A percentile compares a stretch with the other conserved stretches of the same genome.
These are phyloP conservation scores for Barnettozyma botsteinii DNA, from an alignment of 805 yeast genomes.

Conservation along the genomic window DNA sequence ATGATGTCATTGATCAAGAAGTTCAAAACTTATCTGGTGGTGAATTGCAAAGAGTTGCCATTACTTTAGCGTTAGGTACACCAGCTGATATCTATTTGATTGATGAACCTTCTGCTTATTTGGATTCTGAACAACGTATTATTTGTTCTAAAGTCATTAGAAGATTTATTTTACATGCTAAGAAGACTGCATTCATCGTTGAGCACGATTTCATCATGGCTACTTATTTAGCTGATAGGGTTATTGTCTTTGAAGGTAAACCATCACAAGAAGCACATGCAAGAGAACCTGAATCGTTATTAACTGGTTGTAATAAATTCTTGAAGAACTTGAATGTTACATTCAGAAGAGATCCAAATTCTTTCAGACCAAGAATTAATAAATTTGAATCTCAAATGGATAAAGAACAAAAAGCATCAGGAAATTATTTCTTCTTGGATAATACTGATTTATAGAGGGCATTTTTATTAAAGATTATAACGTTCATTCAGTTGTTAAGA, in stretches of 20 bases:
- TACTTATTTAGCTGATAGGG: slow-evolving; percentile 97
- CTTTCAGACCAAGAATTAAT: slow-evolving; percentile 98
- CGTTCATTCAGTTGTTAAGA: neutral
- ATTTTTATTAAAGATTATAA: slow-evolving; percentile 1
- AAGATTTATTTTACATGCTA: slow-evolving; percentile 91
- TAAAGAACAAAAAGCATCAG: slow-evolving; percentile 88
- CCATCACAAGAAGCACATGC: slow-evolving; percentile 88
- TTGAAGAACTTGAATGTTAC: slow-evolving; percentile 96
- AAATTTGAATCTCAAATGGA: slow-evolving; percentile 98
- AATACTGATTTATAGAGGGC: slow-evolving; percentile 38
- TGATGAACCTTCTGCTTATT: slow-evolving; percentile 98
- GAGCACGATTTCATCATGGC: slow-evolving; percentile 99
- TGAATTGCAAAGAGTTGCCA: slow-evolving; percentile 99
- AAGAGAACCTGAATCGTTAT: slow-evolving; percentile 82
- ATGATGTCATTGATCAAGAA: slow-evolving; percentile 93
- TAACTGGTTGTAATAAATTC: slow-evolving; percentile 96
- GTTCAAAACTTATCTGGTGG: slow-evolving; percentile 98
- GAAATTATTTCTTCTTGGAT: slow-evolving; percentile 96
- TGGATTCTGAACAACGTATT: slow-evolving; percentile 99
- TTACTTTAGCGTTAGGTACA: slow-evolving; percentile 87
- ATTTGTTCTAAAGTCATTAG: slow-evolving; percentile 97
- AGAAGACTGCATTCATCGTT: slow-evolving; percentile 97
- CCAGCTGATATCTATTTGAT: slow-evolving; percentile 95
- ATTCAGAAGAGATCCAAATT: slow-evolving; percentile 97
- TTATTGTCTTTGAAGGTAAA: slow-evolving; percentile 93